These are phyloP conservation scores for Plectosphaerella plurivora DNA, from an alignment of 2,329 filamentous ascomycete species.

Conservation along the genomic window DNA sequence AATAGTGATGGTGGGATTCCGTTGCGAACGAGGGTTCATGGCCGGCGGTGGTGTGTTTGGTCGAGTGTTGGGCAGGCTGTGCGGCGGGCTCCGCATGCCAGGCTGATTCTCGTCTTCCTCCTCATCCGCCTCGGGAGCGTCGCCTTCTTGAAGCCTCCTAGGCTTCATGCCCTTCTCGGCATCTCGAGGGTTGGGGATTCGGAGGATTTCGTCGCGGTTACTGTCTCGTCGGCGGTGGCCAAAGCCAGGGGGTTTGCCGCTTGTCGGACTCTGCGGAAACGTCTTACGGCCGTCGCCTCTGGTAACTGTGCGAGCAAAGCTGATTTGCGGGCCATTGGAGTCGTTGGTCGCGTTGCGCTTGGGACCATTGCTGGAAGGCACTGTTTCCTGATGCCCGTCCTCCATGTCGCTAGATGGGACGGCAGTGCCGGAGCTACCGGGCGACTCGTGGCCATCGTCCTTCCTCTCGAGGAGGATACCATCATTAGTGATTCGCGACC, in stretches of 20 bases:
- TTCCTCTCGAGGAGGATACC: conserved; percentile 45
- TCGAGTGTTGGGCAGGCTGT: conserved; percentile 8
- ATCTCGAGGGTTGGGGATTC: conserved; percentile 89
- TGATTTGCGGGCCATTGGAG: conserved; percentile 37
- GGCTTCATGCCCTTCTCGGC: conserved; percentile 79
- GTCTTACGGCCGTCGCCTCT: conserved; percentile 52
- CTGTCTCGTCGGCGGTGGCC: conserved; percentile 76
- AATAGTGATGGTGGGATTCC: conserved; percentile 60
- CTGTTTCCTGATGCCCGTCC: background rate
- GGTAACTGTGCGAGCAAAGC: conserved; percentile 64
- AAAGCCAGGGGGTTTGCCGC: conserved; percentile 84
- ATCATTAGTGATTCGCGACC: conserved; percentile 57
- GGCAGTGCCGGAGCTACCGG: conserved; percentile 11
- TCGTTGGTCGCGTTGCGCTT: background rate
- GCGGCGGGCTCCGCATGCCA: conserved; percentile 17
- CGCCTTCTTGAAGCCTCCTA: conserved; percentile 36
- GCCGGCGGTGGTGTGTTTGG: conserved; percentile 14
- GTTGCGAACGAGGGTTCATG: conserved; percentile 12
- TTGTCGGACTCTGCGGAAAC: conserved; percentile 47
- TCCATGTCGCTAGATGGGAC: background rate
- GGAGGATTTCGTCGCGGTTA: conserved; percentile 68
- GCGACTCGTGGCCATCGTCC: conserved; percentile 15
- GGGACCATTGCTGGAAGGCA: background rate
- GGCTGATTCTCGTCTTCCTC: conserved; percentile 19
- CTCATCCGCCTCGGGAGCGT: conserved; percentile 28